phyloP scores from a whole-genome alignment of 805 yeast genomes.

The Teunomyces pallodes region DNA sequence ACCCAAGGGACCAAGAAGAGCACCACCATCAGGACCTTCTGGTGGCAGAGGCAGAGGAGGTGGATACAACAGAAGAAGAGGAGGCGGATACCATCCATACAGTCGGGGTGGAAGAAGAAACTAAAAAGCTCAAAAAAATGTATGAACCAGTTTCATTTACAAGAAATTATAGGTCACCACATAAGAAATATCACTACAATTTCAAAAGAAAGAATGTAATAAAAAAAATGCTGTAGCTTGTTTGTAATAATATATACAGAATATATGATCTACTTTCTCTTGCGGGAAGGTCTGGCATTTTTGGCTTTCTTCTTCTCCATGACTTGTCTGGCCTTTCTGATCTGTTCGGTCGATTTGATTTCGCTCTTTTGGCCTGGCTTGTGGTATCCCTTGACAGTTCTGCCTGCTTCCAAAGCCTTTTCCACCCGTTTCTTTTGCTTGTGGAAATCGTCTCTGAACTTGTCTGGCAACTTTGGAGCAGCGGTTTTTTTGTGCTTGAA shows the following conservation, averaged over 20 bases:
- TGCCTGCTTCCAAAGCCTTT: constrained; percentile 75
- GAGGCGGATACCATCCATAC: constrained; percentile 44
- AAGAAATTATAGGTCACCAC: neutral
- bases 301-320: constrained; percentile 76
- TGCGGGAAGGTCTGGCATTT: constrained; percentile 66
- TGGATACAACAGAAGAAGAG: constrained; percentile 26
- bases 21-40: constrained; percentile 38
- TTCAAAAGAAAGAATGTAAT: neutral
- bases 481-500: constrained; percentile 71
- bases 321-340: constrained; percentile 68
- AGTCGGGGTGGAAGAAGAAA: constrained; percentile 35
- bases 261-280: constrained; percentile 8
- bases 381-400: constrained; percentile 64
- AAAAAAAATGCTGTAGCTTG: neutral
- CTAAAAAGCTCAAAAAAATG: neutral
- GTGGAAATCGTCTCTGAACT: constrained; percentile 79
- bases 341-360: constrained; percentile 65
- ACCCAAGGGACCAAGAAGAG: constrained; percentile 53
- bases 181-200: neutral
- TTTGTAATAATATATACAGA: neutral
- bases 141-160: neutral
- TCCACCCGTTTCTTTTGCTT: constrained; percentile 79
- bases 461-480: constrained; percentile 92
- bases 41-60: constrained; percentile 30
- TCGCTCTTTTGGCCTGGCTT: constrained; percentile 50